Percentiles rank a stretch among this genome's conserved stretches.
Conservation (phyloP, 495 filamentous ascomycete genomes). For the Clavariopsis aquatica region DNA sequence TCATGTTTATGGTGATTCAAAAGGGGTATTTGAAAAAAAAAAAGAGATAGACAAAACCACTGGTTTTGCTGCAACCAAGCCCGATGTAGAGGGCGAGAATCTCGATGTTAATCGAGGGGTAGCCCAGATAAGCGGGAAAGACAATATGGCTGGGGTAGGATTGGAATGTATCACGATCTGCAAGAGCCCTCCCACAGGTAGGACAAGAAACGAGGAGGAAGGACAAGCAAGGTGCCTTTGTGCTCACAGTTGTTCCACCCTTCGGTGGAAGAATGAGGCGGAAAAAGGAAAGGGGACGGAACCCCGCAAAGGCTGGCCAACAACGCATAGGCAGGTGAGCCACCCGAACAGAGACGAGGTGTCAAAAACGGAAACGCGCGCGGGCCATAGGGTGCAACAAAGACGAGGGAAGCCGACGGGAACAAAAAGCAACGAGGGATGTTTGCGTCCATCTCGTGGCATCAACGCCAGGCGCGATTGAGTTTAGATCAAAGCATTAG, state of each 20-base stretch:
- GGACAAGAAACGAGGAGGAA: too few species aligned
- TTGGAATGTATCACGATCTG: too few species aligned
- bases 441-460: slow-evolving; percentile 1
- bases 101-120: too few species aligned
- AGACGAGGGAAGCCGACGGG: not conserved
- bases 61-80: too few species aligned
- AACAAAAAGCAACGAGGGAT: slow-evolving; percentile 10
- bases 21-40: too few species aligned
- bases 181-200: too few species aligned
- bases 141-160: too few species aligned
- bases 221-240: too few species aligned
- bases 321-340: not conserved
- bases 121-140: too few species aligned
- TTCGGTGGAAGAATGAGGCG: not conserved
- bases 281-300: not conserved
- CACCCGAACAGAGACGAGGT: not conserved
- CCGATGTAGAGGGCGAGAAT: too few species aligned
- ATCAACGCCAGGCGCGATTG: not conserved
- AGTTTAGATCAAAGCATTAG: slow-evolving; percentile 16
- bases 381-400: slow-evolving; percentile 17
- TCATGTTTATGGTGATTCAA: too few species aligned
- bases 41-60: too few species aligned
- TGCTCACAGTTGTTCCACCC: not conserved
- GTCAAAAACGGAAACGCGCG: not conserved
- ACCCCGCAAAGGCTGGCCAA: not conserved